Percentiles rank a stretch among this genome's conserved stretches.
Evolutionary conservation across 768 basidiomycete genomes (phyloP).

Genomic region (Sutorius australiensis): DNA sequence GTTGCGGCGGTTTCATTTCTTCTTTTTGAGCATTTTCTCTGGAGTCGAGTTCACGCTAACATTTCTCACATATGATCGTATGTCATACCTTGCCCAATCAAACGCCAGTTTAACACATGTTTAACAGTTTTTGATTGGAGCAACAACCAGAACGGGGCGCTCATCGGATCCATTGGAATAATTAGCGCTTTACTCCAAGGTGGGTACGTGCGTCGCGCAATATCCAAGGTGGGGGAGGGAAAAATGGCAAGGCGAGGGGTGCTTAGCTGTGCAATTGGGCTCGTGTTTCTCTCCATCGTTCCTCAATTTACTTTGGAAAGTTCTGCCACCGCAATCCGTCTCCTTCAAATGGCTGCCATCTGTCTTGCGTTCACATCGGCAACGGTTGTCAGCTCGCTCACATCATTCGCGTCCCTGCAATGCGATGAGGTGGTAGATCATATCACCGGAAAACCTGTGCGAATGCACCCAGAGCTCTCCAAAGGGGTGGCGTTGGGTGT

Average conservation of each 20-base stretch:
- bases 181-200: slow-evolving; percentile 89
- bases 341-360: slow-evolving; percentile 68
- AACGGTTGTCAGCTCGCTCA: slow-evolving; percentile 92
- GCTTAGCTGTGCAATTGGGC: slow-evolving; percentile 63
- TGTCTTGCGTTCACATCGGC: slow-evolving; percentile 93
- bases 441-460: slow-evolving; percentile 50
- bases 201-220: slow-evolving; percentile 85
- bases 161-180: slow-evolving; percentile 86
- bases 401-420: slow-evolving; percentile 85
- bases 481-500: slow-evolving; percentile 82
- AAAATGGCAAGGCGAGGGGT: slow-evolving; percentile 82
- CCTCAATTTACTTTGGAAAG: slow-evolving; percentile 50
- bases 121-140: slow-evolving; percentile 79
- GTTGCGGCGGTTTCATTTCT: slow-evolving; percentile 70
- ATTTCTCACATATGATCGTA: slow-evolving; percentile 88
- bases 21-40: slow-evolving; percentile 88
- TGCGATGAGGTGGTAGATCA: slow-evolving; percentile 71
- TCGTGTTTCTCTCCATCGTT: slow-evolving; percentile 68
- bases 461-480: slow-evolving; percentile 63
- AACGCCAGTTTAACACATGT: not conserved
- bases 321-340: slow-evolving; percentile 43
- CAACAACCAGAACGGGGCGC: slow-evolving; percentile 81
- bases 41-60: slow-evolving; percentile 96
- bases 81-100: slow-evolving; percentile 27
- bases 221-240: slow-evolving; percentile 72